Conservation (phyloP, 225 moss, liverwort and hornwort genomes). For the Thuidium tamariscinum region DNA sequence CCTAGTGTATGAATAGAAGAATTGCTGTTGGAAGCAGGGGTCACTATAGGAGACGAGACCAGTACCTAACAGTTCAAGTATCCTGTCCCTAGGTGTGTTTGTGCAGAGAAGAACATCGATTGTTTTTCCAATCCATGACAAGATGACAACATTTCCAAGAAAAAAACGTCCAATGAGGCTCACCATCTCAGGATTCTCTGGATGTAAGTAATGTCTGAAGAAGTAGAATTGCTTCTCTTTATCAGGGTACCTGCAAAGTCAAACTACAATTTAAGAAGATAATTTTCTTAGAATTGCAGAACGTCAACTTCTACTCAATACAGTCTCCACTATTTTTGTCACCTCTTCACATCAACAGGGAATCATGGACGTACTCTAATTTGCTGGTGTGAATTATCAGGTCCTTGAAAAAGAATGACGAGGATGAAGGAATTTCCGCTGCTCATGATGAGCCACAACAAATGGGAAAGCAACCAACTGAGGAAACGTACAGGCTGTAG, state of each 20-base stretch:
- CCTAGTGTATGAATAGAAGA: background rate
- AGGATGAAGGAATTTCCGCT: background rate
- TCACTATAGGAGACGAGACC: background rate
- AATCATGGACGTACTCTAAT: slow-evolving; percentile 6
- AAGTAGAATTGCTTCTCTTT: slow-evolving; percentile 73
- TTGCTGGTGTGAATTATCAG: background rate
- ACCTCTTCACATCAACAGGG: background rate
- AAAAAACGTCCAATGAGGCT: background rate
- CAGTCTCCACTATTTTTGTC: background rate
- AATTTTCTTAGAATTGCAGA: background rate
- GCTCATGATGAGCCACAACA: background rate
- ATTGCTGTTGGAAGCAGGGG: background rate
- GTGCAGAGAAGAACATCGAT: background rate
- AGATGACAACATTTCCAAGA: background rate
- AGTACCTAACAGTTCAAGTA: background rate
- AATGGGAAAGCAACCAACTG: background rate
- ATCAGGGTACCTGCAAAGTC: slow-evolving; percentile 64
- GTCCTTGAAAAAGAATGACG: background rate
- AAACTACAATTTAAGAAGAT: background rate
- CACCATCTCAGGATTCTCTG: slow-evolving; percentile 55
- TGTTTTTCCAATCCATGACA: background rate
- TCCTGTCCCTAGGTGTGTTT: background rate
- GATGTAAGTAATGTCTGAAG: slow-evolving; percentile 73
- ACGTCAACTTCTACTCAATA: background rate
- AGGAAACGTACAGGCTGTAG: slow-evolving; percentile 64